A percentile compares a stretch with the other conserved stretches of the same genome.
Evolutionary conservation across 768 basidiomycete species (phyloP).

Genomic region (Boletales sp.): DNA sequence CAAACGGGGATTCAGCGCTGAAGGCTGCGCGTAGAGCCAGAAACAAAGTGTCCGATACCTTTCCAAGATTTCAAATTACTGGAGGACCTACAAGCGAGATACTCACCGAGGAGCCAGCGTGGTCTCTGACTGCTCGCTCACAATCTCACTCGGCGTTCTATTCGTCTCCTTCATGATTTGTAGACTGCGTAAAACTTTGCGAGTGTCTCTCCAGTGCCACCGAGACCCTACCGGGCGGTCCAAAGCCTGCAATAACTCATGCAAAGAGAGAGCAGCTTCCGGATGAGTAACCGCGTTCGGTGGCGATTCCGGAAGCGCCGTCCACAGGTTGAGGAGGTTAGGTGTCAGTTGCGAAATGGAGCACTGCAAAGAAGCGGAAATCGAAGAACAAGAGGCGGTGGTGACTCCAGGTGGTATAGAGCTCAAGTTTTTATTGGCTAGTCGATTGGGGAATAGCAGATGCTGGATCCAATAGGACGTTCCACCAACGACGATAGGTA

Average conservation of each 20-base stretch:
- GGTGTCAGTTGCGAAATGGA: slow-evolving; percentile 44
- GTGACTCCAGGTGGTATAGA: background rate
- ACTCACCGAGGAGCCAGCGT: slow-evolving; percentile 49
- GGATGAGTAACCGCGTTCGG: slow-evolving; percentile 55
- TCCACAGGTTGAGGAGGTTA: slow-evolving; percentile 47
- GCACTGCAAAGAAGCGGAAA: slow-evolving; percentile 38
- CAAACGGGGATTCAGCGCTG: slow-evolving; percentile 60
- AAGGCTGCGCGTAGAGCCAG: slow-evolving; percentile 82
- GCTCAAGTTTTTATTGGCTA: slow-evolving; percentile 34
- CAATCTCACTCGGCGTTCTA: slow-evolving; percentile 61
- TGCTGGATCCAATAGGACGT: slow-evolving; percentile 99
- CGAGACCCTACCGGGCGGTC: slow-evolving; percentile 72
- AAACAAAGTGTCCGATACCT: slow-evolving; percentile 86
- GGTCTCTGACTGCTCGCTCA: slow-evolving; percentile 54
- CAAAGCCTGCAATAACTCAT: slow-evolving; percentile 60
- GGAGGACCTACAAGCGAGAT: background rate
- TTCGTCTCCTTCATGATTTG: slow-evolving; percentile 72
- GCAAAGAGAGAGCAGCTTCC: slow-evolving; percentile 57
- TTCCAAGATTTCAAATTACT: background rate
- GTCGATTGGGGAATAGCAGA: slow-evolving; percentile 81
- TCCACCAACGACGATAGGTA: slow-evolving; percentile 93
- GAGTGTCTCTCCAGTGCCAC: slow-evolving; percentile 96
- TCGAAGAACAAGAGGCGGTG: background rate
- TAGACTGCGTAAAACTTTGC: slow-evolving; percentile 83
- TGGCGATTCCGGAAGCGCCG: slow-evolving; percentile 54